Evolutionary conservation across 2,329 filamentous ascomycete species (phyloP), one percentile per base, ranked within the genome.

Genomic region (Hymenoscyphus occultus): DNA sequence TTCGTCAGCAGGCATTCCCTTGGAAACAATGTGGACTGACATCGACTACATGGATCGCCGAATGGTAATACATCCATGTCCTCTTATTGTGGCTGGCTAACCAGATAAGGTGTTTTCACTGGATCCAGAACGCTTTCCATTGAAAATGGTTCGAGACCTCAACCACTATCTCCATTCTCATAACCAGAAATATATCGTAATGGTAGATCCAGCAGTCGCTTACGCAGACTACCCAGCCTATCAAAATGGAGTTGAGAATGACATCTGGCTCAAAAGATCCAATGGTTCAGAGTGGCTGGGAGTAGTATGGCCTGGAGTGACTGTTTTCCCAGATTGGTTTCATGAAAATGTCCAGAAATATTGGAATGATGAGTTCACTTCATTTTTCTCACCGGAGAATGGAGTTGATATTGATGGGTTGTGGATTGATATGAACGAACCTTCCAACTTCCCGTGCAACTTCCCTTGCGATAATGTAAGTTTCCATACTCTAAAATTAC

Each of bases 271-370:
- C 14, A 77, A 79, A 56, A 77, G 79, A 7, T 71, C 74, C 45
- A 87, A 92, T 70, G 89, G 84, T 9, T 82, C 81, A 0, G 76
- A 80, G 60, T 85, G 80, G 77, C 77, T 83, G 56, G 86, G 90
- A 16, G 89, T 92, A 16, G 90, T 93, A 28, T 94, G 91, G 91
- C 88, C 91, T 5, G 60, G 58, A 16, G 82, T 86, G 16, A 84
- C 87, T 0, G 88, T 84, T 14, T 92, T 87, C 77, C 89, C 89
- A 0, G 91, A 93, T 74, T 94, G 90, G 90, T 92, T 93, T 73
- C 79, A 86, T 19, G 81, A 83, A 7, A 85, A 86, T 61, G 84
- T 86, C 1, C 82, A 86, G 59, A 72, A 77, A 0, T 95, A 87
- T 76, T 94, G 91, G 91, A 86, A 86, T 68, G 80, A 81, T 4